Conservation (phyloP, 164 flowering plant genomes). For the Protea cynaroides region DNA sequence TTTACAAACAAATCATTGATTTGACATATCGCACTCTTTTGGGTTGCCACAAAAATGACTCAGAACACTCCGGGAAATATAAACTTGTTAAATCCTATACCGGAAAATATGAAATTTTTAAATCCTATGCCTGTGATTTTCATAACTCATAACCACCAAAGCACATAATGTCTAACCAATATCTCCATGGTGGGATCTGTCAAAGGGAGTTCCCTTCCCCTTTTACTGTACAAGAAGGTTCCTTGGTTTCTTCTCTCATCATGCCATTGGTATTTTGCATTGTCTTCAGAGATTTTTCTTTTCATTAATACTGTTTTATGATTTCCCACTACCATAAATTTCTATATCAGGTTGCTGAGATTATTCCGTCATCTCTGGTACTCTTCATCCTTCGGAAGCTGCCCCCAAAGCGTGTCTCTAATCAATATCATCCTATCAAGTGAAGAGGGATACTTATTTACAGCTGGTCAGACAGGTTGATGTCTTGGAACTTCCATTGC, state of each 20-base stretch:
- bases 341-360: slow-evolving; percentile 58
- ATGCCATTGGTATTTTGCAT: background rate
- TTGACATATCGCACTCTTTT: no score
- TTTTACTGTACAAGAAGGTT: no score
- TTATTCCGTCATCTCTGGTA: slow-evolving; percentile 67
- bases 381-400: slow-evolving; percentile 77
- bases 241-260: background rate
- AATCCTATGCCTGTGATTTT: no score
- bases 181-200: no score
- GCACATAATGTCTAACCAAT: no score
- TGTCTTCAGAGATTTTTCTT: background rate
- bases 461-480: background rate
- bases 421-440: slow-evolving; percentile 64
- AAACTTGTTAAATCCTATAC: no score
- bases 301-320: background rate
- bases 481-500: no score
- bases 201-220: no score
- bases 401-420: slow-evolving; percentile 66
- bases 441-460: slow-evolving; percentile 10
- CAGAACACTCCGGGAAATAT: no score
- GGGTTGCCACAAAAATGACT: no score
- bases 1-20: background rate
- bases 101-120: no score
- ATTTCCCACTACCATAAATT: background rate
- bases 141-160: no score